Evolutionary conservation across 2,329 filamentous ascomycete species (phyloP).

Genomic region (Venturia aucupariae): DNA sequence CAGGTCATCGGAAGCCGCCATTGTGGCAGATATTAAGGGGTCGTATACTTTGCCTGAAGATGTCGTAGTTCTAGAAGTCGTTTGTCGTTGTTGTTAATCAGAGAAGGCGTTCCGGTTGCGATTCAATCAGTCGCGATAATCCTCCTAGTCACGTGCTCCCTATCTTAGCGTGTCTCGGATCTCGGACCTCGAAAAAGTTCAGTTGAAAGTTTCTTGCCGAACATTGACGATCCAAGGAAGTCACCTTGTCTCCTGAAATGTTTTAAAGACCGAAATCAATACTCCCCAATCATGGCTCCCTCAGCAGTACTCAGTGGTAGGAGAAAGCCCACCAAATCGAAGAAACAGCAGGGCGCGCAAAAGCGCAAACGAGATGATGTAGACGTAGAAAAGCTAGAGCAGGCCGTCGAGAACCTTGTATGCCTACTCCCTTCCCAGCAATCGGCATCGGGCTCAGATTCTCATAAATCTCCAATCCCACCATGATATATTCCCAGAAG

Average conservation of each 20-base stretch:
- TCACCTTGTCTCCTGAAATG: not conserved
- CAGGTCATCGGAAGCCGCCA: slow-evolving; percentile 10
- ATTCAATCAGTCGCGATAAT: not conserved
- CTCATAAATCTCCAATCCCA: not conserved
- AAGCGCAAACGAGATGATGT: slow-evolving; percentile 47
- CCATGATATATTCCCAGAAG: not conserved
- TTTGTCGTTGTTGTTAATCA: not conserved
- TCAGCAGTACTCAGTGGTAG: slow-evolving; percentile 30
- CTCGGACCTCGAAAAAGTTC: not conserved
- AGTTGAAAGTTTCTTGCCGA: not conserved
- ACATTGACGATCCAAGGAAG: not conserved
- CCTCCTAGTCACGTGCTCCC: not conserved
- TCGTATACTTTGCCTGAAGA: slow-evolving; percentile 9
- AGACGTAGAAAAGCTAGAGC: slow-evolving; percentile 38
- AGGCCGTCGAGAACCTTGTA: slow-evolving; percentile 35
- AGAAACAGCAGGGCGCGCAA: slow-evolving; percentile 40
- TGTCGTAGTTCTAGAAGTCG: not conserved
- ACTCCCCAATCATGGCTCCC: slow-evolving; percentile 17
- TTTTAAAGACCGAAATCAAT: not conserved
- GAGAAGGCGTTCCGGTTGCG: not conserved
- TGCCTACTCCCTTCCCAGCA: slow-evolving; percentile 11
- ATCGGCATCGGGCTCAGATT: too few species aligned
- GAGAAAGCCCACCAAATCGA: slow-evolving; percentile 45
- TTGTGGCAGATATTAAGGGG: slow-evolving; percentile 1
- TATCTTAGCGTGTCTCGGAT: not conserved